These are phyloP conservation scores for Tylopilus rubrobrunneus DNA, from an alignment of 768 basidiomycete genomes.

Conservation along the genomic window DNA sequence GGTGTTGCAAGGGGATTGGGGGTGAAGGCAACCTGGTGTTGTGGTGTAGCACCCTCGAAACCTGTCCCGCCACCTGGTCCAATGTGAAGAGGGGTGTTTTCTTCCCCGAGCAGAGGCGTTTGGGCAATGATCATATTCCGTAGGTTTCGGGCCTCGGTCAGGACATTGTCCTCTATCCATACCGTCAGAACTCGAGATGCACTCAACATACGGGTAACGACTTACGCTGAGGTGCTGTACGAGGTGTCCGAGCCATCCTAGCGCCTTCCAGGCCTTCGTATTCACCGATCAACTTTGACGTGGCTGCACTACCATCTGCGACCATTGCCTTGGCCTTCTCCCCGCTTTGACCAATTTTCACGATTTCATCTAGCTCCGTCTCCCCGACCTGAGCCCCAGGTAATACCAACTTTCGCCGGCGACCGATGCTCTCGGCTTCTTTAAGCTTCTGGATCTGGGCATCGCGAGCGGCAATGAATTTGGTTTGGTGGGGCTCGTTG, in stretches of 20 bases:
- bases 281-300: constrained; percentile 82
- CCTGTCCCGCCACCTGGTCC: constrained; percentile 79
- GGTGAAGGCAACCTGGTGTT: constrained; percentile 83
- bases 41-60: constrained; percentile 94
- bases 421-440: constrained; percentile 93
- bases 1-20: constrained; percentile 97
- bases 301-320: constrained; percentile 77
- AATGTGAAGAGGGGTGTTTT: constrained; percentile 90
- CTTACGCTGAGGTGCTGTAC: constrained; percentile 91
- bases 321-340: constrained; percentile 87
- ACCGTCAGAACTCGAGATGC: background rate
- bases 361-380: constrained; percentile 92
- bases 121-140: constrained; percentile 91
- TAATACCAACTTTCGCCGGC: constrained; percentile 77
- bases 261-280: constrained; percentile 89
- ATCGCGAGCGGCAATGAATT: constrained; percentile 95
- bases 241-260: constrained; percentile 88
- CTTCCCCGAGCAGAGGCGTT: constrained; percentile 93
- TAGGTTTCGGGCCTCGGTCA: constrained; percentile 93
- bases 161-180: constrained; percentile 82
- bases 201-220: constrained; percentile 14
- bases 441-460: constrained; percentile 97
- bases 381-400: constrained; percentile 94
- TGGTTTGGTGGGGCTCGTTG: constrained; percentile 73
- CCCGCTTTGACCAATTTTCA: constrained; percentile 93